These are phyloP conservation scores for Oleoguttula mirabilis DNA, from an alignment of 495 filamentous ascomycete species.

Conservation along the genomic window DNA sequence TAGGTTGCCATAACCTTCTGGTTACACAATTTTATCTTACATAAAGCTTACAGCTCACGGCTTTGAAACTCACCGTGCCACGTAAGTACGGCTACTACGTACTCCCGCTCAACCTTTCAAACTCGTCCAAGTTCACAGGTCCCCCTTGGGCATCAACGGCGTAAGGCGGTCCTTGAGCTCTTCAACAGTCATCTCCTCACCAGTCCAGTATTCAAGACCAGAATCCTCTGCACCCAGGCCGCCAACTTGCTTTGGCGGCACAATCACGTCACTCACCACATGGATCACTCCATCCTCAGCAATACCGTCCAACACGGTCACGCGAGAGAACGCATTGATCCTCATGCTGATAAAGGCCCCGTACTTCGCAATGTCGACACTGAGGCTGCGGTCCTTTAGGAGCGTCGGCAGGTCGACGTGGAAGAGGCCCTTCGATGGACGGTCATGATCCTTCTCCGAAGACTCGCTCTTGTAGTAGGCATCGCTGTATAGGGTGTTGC, in stretches of 20 bases:
- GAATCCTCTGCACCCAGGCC: constrained; percentile 8
- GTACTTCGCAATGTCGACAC: constrained; percentile 54
- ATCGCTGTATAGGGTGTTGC: constrained; percentile 73
- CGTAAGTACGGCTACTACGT: too few species aligned
- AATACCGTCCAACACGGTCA: constrained; percentile 53
- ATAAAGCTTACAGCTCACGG: too few species aligned
- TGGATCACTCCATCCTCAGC: constrained; percentile 68
- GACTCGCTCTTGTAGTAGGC: constrained; percentile 46
- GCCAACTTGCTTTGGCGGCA: constrained; percentile 52
- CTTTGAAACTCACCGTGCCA: too few species aligned
- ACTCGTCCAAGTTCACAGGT: constrained; percentile 16
- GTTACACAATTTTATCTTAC: too few species aligned
- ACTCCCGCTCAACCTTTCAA: too few species aligned
- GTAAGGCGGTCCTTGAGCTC: constrained; percentile 49
- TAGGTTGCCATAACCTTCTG: too few species aligned
- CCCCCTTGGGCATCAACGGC: constrained; percentile 29
- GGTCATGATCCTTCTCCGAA: constrained; percentile 12
- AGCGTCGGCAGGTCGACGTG: constrained; percentile 59
- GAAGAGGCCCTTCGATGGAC: constrained; percentile 26
- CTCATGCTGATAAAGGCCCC: constrained; percentile 51
- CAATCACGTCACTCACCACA: constrained; percentile 53
- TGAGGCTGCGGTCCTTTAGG: constrained; percentile 45
- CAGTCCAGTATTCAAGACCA: constrained; percentile 29
- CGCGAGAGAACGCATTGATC: constrained; percentile 54
- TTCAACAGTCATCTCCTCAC: constrained; percentile 48